Percentiles rank a stretch among this genome's conserved stretches.
These are phyloP conservation scores for Macrophomina tecta DNA, from an alignment of 2,329 filamentous ascomycete species.

Conservation along the genomic window DNA sequence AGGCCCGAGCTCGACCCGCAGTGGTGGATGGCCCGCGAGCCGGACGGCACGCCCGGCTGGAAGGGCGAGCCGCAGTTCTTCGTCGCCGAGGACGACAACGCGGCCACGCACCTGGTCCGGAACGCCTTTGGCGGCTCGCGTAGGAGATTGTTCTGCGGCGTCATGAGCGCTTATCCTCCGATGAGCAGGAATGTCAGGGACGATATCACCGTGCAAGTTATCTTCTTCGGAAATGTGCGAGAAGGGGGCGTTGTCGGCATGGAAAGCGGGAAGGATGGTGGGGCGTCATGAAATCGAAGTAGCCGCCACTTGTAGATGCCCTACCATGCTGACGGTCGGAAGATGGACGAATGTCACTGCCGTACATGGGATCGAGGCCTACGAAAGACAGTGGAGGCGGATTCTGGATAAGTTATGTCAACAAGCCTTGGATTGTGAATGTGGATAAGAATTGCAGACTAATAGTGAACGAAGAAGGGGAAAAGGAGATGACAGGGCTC, in stretches of 20 bases:
- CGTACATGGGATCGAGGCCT: no score
- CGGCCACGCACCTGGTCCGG: slow-evolving; percentile 57
- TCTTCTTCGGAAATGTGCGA: slow-evolving; percentile 56
- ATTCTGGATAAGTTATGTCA: no score
- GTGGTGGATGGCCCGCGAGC: not conserved
- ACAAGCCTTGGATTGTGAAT: not conserved
- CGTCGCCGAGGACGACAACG: slow-evolving; percentile 59
- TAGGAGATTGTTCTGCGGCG: slow-evolving; percentile 46
- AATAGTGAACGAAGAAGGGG: not conserved
- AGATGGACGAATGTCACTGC: no score
- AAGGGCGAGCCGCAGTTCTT: slow-evolving; percentile 44
- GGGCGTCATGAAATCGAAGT: not conserved
- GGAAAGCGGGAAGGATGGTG: not conserved
- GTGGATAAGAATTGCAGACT: not conserved
- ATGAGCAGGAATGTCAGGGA: slow-evolving; percentile 51
- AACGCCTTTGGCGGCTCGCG: slow-evolving; percentile 60
- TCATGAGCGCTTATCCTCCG: slow-evolving; percentile 45
- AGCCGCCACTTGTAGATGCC: no score
- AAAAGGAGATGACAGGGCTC: not conserved
- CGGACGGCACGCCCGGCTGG: not conserved
- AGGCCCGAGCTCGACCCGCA: no score
- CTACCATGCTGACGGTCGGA: no score
- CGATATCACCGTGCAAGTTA: slow-evolving; percentile 60
- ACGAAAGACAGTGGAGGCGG: no score
- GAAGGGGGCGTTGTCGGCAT: not conserved